Percentiles rank a stretch among this genome's conserved stretches.
Evolutionary conservation across 176 grass and related monocot genomes (phyloP).

Genomic region (Rhipidocladum racemiflorum): DNA sequence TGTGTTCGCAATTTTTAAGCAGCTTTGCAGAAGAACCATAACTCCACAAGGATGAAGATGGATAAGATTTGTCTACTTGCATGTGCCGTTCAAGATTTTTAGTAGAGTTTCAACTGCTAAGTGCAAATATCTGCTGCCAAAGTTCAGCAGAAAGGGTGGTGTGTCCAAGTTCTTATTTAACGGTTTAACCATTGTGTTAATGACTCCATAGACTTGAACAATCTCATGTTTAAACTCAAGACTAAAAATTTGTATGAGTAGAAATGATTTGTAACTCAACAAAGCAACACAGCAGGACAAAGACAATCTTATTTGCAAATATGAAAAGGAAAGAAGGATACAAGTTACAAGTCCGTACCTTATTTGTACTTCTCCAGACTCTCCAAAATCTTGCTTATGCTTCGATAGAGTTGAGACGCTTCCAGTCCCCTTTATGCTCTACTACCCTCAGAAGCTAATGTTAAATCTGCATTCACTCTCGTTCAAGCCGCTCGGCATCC

Average conservation of each 20-base stretch:
- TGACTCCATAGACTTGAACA: neutral
- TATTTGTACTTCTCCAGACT: neutral
- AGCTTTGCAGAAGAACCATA: neutral
- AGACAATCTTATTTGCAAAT: neutral
- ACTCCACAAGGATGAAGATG: neutral
- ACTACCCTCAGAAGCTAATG: neutral
- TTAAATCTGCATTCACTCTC: neutral
- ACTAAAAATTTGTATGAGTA: neutral
- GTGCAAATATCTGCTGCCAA: neutral
- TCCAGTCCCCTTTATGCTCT: neutral
- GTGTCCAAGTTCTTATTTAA: neutral
- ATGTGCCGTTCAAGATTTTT: neutral
- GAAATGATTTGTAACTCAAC: neutral
- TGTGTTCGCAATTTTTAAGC: neutral
- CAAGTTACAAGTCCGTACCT: constrained; percentile 27
- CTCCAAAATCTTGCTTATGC: neutral
- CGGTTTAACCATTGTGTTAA: neutral
- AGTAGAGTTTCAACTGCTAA: neutral
- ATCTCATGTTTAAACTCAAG: neutral
- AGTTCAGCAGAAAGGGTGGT: neutral
- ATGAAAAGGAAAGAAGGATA: neutral
- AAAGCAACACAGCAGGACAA: neutral
- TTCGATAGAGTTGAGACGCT: neutral
- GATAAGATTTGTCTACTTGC: neutral
- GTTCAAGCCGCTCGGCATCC: neutral